Evolutionary conservation across 2,329 filamentous ascomycete genomes (phyloP), one percentile per base, ranked within the genome.

Genomic region (Nannizziopsis arthrosporioides): DNA sequence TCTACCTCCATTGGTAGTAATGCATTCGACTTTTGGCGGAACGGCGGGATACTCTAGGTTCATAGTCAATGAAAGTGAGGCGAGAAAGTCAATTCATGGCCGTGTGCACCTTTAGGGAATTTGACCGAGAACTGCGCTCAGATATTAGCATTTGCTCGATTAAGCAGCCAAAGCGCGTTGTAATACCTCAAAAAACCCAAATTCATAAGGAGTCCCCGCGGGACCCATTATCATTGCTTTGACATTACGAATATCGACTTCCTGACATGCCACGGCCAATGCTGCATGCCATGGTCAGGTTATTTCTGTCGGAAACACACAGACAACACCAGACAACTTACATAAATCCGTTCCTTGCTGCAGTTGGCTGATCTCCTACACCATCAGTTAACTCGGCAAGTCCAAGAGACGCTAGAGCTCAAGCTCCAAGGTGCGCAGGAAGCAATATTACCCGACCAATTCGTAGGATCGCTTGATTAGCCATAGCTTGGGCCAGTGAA

Each of bases 171-270:
- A 22, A 38, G 11, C 17, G 8, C 17, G 47, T 62, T 73, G 22
- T 27, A 27, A 51, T 64, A 92, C 88, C 75, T 96, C 88, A 62
- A 94, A 96, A 69, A 95, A 95, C 2, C 92, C 92, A 61, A 93
- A 95, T 65, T 95, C 89, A 65, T 98, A 98, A 0, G 90, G 89
- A 0, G 89, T 94, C 57, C 92, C 89, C 55, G 90, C 87, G 18
- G 92, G 90, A 0, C 92, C 92, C 56, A 96, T 80, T 59, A 96
- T 90, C 54, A 96, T 67, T 42, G 89, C 87, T 62, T 81, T 84
- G 43, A 96, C 82, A 62, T 86, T 84, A 48, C 89, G 84, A 52
- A 96, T 85, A 65, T 98, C 88, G 56, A 81, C 76, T 66, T 96
- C 92, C 44, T 84, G 77, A 62, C 85, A 94, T 49, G 85, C 84